Evolutionary conservation across 2,329 filamentous ascomycete genomes (phyloP).

Genomic region (Fusarium continuum): DNA sequence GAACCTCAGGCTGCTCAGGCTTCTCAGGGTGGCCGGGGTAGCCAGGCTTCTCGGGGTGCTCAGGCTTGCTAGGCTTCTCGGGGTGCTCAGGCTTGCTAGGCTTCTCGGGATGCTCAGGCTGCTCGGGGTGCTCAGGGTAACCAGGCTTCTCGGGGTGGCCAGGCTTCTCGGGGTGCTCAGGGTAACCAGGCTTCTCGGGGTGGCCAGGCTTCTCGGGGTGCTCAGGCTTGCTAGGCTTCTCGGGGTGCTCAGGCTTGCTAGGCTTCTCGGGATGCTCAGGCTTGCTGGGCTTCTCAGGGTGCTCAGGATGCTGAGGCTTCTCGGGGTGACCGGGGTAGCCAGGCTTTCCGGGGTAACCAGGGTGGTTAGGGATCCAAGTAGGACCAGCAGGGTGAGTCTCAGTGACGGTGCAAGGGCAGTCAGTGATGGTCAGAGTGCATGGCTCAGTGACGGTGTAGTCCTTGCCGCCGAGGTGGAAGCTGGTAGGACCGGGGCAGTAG

Average conservation of each 20-base stretch:
- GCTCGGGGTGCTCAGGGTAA: constrained; percentile 3
- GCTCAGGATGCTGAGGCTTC: not conserved
- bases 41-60: not conserved
- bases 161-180: constrained; percentile 7
- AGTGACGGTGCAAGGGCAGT: constrained; percentile 61
- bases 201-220: not conserved
- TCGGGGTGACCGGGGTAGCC: not conserved
- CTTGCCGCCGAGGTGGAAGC: constrained; percentile 59
- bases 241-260: not conserved
- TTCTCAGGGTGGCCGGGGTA: not conserved
- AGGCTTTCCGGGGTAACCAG: constrained; percentile 1
- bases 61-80: not conserved
- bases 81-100: not conserved
- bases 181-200: not conserved
- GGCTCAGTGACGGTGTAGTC: constrained; percentile 64
- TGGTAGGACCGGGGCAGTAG: constrained; percentile 59
- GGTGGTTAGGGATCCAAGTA: constrained; percentile 25
- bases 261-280: not conserved
- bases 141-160: not conserved
- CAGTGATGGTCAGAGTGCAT: constrained; percentile 63
- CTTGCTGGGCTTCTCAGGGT: not conserved
- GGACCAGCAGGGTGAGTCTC: constrained; percentile 43
- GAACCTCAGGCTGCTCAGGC: not conserved
- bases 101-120: not conserved
- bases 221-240: too few relatives aligned